Conservation (phyloP, 2,329 filamentous ascomycete genomes). For the Moelleriella libera region DNA sequence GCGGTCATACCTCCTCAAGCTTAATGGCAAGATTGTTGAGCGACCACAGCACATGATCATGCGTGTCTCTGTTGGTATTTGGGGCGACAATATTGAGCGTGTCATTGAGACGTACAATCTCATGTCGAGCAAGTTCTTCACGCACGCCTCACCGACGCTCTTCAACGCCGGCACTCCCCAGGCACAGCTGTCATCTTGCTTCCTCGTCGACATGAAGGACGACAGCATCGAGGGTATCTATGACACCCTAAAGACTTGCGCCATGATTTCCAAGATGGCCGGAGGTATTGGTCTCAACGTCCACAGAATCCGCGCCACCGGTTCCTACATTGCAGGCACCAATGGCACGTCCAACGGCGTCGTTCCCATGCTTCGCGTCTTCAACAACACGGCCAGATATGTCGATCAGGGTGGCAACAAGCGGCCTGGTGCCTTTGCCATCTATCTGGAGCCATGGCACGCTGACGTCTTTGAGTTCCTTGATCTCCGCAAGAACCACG, state of each 20-base stretch:
- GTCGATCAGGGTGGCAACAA: constrained; percentile 99
- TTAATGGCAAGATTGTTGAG: constrained; percentile 92
- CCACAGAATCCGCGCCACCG: constrained; percentile 91
- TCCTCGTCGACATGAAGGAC: constrained; percentile 98
- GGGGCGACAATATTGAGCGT: constrained; percentile 86
- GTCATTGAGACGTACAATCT: constrained; percentile 96
- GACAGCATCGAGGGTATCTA: constrained; percentile 99
- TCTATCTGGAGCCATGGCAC: constrained; percentile 99
- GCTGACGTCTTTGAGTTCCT: constrained; percentile 95
- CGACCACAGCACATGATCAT: constrained; percentile 99
- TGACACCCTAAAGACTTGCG: constrained; percentile 96
- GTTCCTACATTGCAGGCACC: constrained; percentile 94
- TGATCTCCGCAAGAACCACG: constrained; percentile 97
- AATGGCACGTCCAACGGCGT: constrained; percentile 98
- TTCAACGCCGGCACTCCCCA: constrained; percentile 97
- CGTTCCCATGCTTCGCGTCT: constrained; percentile 94
- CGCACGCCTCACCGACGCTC: constrained; percentile 90
- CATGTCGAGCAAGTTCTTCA: constrained; percentile 98
- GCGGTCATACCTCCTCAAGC: constrained; percentile 90
- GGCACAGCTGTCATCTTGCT: constrained; percentile 92
- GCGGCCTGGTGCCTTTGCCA: constrained; percentile 93
- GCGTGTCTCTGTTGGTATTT: constrained; percentile 95
- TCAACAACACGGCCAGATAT: constrained; percentile 98
- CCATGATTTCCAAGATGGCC: constrained; percentile 99
- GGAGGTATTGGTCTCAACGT: constrained; percentile 95